phyloP scores from a whole-genome alignment of 345 rosid genomes.

The Garcia nutans region DNA sequence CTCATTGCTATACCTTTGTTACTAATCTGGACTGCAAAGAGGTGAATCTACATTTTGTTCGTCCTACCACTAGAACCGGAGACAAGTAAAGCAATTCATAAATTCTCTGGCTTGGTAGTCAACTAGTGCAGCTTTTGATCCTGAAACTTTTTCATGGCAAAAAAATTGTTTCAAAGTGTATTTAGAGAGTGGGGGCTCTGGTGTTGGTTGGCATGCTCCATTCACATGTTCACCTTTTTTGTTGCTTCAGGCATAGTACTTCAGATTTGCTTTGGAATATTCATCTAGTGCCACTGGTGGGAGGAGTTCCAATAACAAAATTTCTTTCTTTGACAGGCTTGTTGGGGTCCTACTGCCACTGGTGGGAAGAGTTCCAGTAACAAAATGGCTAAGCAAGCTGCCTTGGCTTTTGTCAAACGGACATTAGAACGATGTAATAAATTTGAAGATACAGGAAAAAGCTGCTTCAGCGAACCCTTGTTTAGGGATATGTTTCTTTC shows the following conservation, averaged over 20 bases:
- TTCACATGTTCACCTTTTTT: neutral
- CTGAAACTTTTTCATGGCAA: neutral
- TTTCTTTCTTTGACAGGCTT: conserved; percentile 46
- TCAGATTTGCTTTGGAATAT: neutral
- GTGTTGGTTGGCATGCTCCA: neutral
- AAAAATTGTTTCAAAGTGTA: neutral
- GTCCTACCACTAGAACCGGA: neutral
- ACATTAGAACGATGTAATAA: conserved; percentile 65
- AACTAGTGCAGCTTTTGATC: neutral
- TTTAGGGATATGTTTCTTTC: conserved; percentile 61
- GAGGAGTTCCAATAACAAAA: too few species aligned
- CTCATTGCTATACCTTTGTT: neutral
- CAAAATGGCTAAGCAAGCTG: conserved; percentile 86
- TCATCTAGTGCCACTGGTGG: neutral
- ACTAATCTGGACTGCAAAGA: neutral
- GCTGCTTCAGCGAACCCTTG: conserved; percentile 80
- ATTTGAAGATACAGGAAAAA: conserved; percentile 76
- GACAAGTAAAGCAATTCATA: neutral
- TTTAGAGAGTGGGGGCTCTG: neutral
- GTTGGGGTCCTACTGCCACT: conserved; percentile 54
- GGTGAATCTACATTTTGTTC: neutral
- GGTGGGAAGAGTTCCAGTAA: conserved; percentile 75
- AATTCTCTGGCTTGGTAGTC: conserved; percentile 1
- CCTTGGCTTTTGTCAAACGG: conserved; percentile 68
- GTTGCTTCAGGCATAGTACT: neutral